Conservation (phyloP, 2,329 filamentous ascomycete genomes). For the Cytospora paraplurivora region DNA sequence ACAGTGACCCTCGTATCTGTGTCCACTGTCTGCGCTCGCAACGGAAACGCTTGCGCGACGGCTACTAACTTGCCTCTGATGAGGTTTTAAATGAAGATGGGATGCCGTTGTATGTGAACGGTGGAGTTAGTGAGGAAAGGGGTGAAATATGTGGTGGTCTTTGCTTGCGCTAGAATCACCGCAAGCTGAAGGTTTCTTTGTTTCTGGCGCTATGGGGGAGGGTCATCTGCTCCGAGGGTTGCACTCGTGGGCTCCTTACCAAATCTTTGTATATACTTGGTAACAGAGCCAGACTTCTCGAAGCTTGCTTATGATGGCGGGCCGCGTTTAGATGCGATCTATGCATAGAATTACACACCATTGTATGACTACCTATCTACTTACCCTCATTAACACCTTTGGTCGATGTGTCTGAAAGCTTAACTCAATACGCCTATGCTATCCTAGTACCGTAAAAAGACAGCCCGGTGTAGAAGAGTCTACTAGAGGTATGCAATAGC, state of each 20-base stretch:
- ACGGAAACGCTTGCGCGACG: slow-evolving; percentile 18
- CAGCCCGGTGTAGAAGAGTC: no score
- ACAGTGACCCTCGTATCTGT: slow-evolving; percentile 26
- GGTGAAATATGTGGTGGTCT: not conserved
- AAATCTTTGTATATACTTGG: not conserved
- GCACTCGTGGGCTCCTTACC: not conserved
- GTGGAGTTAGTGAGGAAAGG: not conserved
- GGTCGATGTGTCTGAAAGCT: no score
- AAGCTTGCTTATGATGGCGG: no score
- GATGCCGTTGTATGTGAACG: not conserved
- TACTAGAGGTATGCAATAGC: no score
- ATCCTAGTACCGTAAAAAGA: no score
- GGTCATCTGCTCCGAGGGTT: no score
- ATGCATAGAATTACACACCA: no score
- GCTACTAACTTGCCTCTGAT: slow-evolving; percentile 17
- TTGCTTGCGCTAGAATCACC: not conserved
- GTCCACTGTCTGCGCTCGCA: slow-evolving; percentile 24
- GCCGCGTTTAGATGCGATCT: no score
- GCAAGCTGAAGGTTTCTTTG: not conserved
- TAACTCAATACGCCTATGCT: no score
- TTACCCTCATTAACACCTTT: no score
- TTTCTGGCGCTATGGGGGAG: not conserved
- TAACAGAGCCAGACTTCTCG: no score
- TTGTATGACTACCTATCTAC: no score
- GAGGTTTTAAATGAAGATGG: slow-evolving; percentile 3